These are phyloP conservation scores for Arthrobotrys entomopaga DNA, from an alignment of 2,329 filamentous ascomycete species.

Conservation along the genomic window DNA sequence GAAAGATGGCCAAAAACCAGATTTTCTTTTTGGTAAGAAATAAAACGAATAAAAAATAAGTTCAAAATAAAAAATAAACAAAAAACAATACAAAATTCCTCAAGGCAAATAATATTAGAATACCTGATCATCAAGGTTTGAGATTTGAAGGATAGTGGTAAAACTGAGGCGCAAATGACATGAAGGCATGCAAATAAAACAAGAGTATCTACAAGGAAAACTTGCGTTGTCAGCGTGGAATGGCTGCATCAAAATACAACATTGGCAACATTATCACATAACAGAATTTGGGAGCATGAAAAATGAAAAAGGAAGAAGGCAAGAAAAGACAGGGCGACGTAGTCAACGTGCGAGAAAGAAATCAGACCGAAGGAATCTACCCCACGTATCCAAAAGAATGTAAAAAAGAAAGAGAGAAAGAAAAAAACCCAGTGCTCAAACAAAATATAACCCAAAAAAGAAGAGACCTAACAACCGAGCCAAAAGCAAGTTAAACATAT, in stretches of 20 bases:
- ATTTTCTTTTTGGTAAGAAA: no score
- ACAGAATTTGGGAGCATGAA: slow-evolving; percentile 27
- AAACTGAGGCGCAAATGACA: slow-evolving; percentile 8
- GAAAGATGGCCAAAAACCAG: background rate
- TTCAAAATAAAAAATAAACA: no score
- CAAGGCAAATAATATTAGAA: slow-evolving; percentile 22
- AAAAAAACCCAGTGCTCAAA: slow-evolving; percentile 24
- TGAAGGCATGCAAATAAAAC: slow-evolving; percentile 10
- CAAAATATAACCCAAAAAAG: slow-evolving; percentile 6
- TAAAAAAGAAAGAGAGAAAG: no score
- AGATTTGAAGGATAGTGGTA: slow-evolving; percentile 43
- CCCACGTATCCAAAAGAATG: slow-evolving; percentile 37
- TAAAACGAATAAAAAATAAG: no score
- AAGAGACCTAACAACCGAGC: slow-evolving; percentile 20
- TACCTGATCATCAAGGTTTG: slow-evolving; percentile 30
- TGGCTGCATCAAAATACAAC: slow-evolving; percentile 53
- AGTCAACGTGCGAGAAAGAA: slow-evolving; percentile 37
- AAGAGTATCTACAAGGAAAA: slow-evolving; percentile 45
- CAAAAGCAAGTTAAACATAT: slow-evolving; percentile 36
- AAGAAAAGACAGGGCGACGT: slow-evolving; percentile 36
- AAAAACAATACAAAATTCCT: slow-evolving; percentile 27
- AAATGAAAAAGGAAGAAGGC: slow-evolving; percentile 9
- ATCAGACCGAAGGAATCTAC: slow-evolving; percentile 47
- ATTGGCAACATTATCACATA: slow-evolving; percentile 54
- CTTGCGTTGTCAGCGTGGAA: slow-evolving; percentile 51